These are phyloP conservation scores for Naganishia liquefaciens DNA, from an alignment of 1,284 basidiomycete species.

Conservation along the genomic window DNA sequence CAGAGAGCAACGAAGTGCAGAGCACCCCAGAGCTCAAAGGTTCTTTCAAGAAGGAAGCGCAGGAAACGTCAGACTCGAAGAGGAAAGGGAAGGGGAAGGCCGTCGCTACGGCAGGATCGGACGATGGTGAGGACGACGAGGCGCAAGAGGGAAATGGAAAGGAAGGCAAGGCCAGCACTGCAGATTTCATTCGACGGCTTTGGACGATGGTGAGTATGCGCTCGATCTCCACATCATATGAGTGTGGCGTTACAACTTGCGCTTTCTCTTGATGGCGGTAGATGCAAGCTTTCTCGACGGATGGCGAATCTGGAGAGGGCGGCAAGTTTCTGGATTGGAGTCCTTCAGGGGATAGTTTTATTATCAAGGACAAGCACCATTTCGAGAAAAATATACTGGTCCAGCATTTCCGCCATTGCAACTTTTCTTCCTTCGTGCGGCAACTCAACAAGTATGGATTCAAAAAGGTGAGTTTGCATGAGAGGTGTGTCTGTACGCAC, in stretches of 20 bases:
- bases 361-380: conserved; percentile 98
- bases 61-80: conserved; percentile 1
- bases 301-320: conserved; percentile 9
- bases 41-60: conserved; percentile 7
- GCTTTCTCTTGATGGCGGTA: background rate
- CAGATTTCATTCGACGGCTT: conserved; percentile 19
- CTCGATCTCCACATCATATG: background rate
- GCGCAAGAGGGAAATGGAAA: conserved; percentile 9
- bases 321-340: conserved; percentile 69
- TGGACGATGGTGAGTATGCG: conserved; percentile 22
- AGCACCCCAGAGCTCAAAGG: conserved; percentile 9
- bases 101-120: background rate
- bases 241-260: too few species aligned
- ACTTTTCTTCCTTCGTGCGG: conserved; percentile 90
- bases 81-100: conserved; percentile 11
- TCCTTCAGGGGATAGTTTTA: conserved; percentile 80
- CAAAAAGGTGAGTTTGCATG: conserved; percentile 36
- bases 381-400: conserved; percentile 89
- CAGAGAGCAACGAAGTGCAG: conserved; percentile 15
- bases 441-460: conserved; percentile 99
- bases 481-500: background rate
- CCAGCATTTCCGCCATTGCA: conserved; percentile 94
- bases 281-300: conserved; percentile 26
- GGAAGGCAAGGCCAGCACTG: conserved; percentile 21
- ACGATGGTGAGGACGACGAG: conserved; percentile 11